A percentile compares a stretch with the other conserved stretches of the same genome.
These are phyloP conservation scores for Malassezia yamatoensis DNA, from an alignment of 1,284 basidiomycete species.

Conservation along the genomic window DNA sequence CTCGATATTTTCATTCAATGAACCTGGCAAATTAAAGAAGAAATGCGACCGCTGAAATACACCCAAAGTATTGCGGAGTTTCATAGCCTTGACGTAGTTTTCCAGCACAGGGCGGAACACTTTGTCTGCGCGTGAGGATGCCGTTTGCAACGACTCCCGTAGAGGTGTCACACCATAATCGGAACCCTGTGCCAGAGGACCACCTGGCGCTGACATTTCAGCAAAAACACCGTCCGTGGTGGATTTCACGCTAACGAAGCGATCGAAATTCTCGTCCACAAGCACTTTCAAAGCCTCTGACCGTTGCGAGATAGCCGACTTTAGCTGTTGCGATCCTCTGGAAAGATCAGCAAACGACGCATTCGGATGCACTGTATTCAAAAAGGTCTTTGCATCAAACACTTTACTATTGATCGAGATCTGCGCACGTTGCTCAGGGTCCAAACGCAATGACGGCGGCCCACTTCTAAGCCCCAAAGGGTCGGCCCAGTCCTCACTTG, in stretches of 20 bases:
- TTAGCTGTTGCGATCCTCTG: constrained; percentile 47
- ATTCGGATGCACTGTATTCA: constrained; percentile 84
- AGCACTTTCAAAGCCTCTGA: constrained; percentile 86
- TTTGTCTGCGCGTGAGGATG: constrained; percentile 80
- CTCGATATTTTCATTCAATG: constrained; percentile 76
- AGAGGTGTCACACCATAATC: constrained; percentile 78
- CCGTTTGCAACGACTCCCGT: constrained; percentile 54
- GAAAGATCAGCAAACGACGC: constrained; percentile 82
- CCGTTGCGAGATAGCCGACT: constrained; percentile 49
- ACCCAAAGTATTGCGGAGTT: constrained; percentile 79
- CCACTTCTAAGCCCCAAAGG: constrained; percentile 46
- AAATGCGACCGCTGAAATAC: constrained; percentile 96
- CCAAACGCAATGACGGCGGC: constrained; percentile 49
- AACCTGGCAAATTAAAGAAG: constrained; percentile 92
- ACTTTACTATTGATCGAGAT: constrained; percentile 63
- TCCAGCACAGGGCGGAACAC: constrained; percentile 93
- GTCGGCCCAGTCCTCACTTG: constrained; percentile 31
- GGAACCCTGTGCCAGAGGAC: constrained; percentile 63
- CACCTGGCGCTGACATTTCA: constrained; percentile 64
- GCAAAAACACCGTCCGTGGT: constrained; percentile 83
- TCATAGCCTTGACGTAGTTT: constrained; percentile 86
- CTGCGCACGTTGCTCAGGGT: constrained; percentile 26
- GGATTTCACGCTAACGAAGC: constrained; percentile 93
- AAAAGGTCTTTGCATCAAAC: constrained; percentile 88
- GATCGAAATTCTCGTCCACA: constrained; percentile 95